Evolutionary conservation across 108 stramenopile genomes (phyloP).

Genomic region (Licmophora abbreviata): DNA sequence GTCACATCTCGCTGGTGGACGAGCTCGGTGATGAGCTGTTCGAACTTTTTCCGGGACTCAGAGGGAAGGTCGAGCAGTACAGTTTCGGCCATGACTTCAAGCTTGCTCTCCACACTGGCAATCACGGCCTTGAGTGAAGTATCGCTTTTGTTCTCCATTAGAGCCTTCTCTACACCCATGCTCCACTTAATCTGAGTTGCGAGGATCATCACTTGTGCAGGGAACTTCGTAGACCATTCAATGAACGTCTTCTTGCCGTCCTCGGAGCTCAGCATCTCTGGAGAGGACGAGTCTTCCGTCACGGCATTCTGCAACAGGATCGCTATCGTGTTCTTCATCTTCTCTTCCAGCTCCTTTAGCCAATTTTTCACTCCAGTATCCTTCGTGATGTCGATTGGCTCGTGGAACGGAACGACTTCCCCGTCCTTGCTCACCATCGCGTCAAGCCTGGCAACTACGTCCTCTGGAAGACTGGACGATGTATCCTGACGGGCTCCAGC

Average conservation of each 20-base stretch:
- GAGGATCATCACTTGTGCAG: conserved; percentile 94
- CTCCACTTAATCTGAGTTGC: conserved; percentile 92
- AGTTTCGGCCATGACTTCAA: conserved; percentile 87
- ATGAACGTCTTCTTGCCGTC: conserved; percentile 58
- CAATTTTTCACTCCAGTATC: conserved; percentile 86
- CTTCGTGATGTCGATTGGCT: conserved; percentile 61
- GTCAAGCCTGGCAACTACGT: conserved; percentile 52
- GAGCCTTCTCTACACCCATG: conserved; percentile 75
- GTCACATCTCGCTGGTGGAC: conserved; percentile 97
- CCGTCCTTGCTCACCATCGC: conserved; percentile 95
- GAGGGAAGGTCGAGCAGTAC: conserved; percentile 81
- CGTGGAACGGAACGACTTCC: conserved; percentile 79
- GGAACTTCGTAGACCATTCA: conserved; percentile 81
- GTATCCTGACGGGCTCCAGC: conserved; percentile 31
- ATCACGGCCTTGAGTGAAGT: conserved; percentile 36
- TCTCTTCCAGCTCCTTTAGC: conserved; percentile 81
- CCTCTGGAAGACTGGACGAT: conserved; percentile 45
- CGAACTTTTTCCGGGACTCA: conserved; percentile 90
- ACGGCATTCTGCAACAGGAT: conserved; percentile 78
- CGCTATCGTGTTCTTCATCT: conserved; percentile 90
- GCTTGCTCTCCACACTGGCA: conserved; percentile 48
- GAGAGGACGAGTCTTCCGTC: conserved; percentile 38
- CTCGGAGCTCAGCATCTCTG: conserved; percentile 16
- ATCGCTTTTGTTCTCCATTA: conserved; percentile 38
- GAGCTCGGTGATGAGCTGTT: conserved; percentile 97